Evolutionary conservation across 2,329 filamentous ascomycete species (phyloP).

Genomic region (Huntiella moniliformis): DNA sequence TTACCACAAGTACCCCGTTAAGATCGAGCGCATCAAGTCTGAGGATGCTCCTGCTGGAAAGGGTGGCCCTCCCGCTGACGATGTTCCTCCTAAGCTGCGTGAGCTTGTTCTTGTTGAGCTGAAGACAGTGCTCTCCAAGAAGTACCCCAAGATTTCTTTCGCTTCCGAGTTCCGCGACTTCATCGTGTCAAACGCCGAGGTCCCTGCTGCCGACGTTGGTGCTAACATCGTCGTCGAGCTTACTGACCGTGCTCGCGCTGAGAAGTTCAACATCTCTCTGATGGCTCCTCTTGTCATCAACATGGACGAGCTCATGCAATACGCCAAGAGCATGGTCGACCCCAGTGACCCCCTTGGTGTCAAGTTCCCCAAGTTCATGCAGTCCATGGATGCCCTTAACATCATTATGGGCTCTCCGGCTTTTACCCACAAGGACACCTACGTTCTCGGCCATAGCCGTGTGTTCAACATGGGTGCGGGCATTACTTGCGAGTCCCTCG

Average conservation of each 20-base stretch:
- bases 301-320: slow-evolving; percentile 25
- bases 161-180: slow-evolving; percentile 34
- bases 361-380: slow-evolving; percentile 29
- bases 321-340: slow-evolving; percentile 26
- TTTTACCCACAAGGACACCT: slow-evolving; percentile 19
- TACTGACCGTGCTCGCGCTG: slow-evolving; percentile 18
- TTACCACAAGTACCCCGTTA: slow-evolving; percentile 28
- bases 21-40: slow-evolving; percentile 6
- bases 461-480: slow-evolving; percentile 24
- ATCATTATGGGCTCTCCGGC: slow-evolving; percentile 30
- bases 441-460: slow-evolving; percentile 27
- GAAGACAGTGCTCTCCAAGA: slow-evolving; percentile 19
- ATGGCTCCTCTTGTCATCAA: slow-evolving; percentile 18
- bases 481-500: slow-evolving; percentile 5
- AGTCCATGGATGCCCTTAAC: slow-evolving; percentile 31
- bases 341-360: slow-evolving; percentile 15
- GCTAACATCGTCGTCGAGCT: slow-evolving; percentile 5
- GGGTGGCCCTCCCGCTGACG: slow-evolving; percentile 8
- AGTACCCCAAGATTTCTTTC: slow-evolving; percentile 17
- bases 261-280: slow-evolving; percentile 24
- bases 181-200: slow-evolving; percentile 16
- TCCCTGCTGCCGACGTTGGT: slow-evolving; percentile 1
- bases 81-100: slow-evolving; percentile 26
- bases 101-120: slow-evolving; percentile 23
- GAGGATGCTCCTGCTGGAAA: slow-evolving; percentile 3